Evolutionary conservation across 768 basidiomycete species (phyloP), one percentile per base, ranked within the genome.

Genomic region (Trametes elegans): DNA sequence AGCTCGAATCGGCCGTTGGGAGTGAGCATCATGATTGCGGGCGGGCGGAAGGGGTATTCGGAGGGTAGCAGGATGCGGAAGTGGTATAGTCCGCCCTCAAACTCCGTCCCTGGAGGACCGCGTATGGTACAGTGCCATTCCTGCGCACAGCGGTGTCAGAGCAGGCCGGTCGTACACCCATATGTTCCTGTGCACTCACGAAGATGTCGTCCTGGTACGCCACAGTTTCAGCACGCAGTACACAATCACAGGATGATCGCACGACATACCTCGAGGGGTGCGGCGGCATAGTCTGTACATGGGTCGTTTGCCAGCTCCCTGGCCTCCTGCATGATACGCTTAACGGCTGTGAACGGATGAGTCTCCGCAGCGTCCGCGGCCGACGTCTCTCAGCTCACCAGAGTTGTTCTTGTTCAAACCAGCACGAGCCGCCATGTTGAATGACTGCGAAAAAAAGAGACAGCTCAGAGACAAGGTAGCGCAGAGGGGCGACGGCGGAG

Each of bases 61-160:
- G 93, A 86, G 11, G 95, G 94, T 7, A 97, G 75, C 24, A 91
- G 72, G 64, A 96, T 88, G 53, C 94, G 85, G 69, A 97, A 88
- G 73, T 98, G 96, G 73, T 98, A 98, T n/a, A 97, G 73, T 40
- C 95, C 96, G 49, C 91, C 93, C 70, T 93, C 90, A 58, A 88
- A 98, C 68, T 98, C 94, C 32, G 93, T 94, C 14, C 85, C 91
- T 13, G 79, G 66, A 1, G 94, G 83, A 2, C 95, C 96, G 57
- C 93, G 85, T 49, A 98, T 78, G n/a, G 96, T 98, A 67, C 93
- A 97, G 67, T 98, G 95, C 96, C 96, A 98, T 78, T 95, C 83
- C 76, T 87, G n/a, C n/a, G n/a, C n/a, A 71, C 10, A 62, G 46
- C 36, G 27, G 11, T 10, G 59, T 47, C 48, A 53, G n/a, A 9